Evolutionary conservation across 768 basidiomycete species (phyloP), one percentile per base, ranked within the genome.

Genomic region (Porphyrellus cyaneotinctus): DNA sequence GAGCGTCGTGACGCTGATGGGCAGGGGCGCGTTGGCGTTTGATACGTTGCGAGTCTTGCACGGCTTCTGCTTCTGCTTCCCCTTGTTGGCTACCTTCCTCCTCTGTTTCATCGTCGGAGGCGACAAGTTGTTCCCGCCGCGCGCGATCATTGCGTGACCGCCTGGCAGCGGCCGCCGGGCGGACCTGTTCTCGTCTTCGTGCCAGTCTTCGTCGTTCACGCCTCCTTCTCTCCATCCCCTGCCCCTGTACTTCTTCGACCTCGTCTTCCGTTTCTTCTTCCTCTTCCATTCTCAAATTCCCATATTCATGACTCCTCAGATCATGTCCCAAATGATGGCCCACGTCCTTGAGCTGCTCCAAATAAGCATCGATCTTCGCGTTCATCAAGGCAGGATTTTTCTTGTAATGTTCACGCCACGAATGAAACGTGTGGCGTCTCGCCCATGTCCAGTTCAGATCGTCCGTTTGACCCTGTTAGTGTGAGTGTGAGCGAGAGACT

Each of bases 371-470:
- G 30, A 85, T 82, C 6, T 59, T 57, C n/a, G 3, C 42, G 52
- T 85, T 72, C 57, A 81, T 80, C 8, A 52, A 26, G 0, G 10
- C 52, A 17, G 69, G 43, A 49, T 83, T 72, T 47, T 70, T 80
- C 58, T 64, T 72, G 63, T 86, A 87, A 23, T 77, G 74, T 37
- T 84, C 78, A 14, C 83, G 77, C 85, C 85, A 87, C 15, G 82
- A 83, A 31, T 74, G 73, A 78, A 75, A 79, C 13, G 82, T 46
- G 60, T 85, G 85, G 4, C 66, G 69, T 18, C 51, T 57, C 17
- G 75, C 70, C 71, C 71, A 72, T 1, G 17, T 52, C 58, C 59
- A 73, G 58, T 76, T 75, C 52, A 70, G 76, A 74, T 68, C 72
- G 66, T 15, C 44, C 1, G 50, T 22, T 59, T 59, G 6, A 66